Evolutionary conservation across 2,329 filamentous ascomycete genomes (phyloP).

Genomic region (Aspergillus pseudoterreus): DNA sequence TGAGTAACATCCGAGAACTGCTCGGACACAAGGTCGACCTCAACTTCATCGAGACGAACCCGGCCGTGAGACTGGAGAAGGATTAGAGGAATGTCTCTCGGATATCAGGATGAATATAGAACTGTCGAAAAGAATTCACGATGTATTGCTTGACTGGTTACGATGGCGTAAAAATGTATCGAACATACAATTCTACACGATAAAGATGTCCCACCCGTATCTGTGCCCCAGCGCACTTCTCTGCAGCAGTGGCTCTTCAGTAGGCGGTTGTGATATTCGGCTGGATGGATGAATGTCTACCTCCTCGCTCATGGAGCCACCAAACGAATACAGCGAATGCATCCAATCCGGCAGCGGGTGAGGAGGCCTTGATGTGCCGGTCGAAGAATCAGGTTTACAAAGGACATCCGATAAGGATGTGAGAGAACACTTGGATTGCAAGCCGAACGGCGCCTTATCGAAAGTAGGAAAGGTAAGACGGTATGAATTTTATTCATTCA

Average conservation of each 20-base stretch:
- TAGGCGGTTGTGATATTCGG: constrained; percentile 45
- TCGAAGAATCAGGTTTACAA: constrained; percentile 4
- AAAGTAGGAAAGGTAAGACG: neutral
- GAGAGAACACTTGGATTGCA: neutral
- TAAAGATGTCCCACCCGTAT: constrained; percentile 60
- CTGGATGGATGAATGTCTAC: constrained; percentile 30
- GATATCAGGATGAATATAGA: constrained; percentile 1
- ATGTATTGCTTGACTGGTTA: constrained; percentile 2
- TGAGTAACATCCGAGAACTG: constrained; percentile 86
- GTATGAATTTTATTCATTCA: neutral
- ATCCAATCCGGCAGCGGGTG: constrained; percentile 29
- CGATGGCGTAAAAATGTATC: neutral
- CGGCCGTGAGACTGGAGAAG: constrained; percentile 85
- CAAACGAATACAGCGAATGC: constrained; percentile 18
- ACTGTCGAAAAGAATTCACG: constrained; percentile 5
- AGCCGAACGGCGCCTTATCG: neutral
- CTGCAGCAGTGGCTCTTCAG: constrained; percentile 62
- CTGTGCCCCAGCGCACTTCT: constrained; percentile 62
- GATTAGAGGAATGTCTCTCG: constrained; percentile 49
- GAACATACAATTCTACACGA: neutral
- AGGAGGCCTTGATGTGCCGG: constrained; percentile 47
- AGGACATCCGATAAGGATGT: neutral
- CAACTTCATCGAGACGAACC: constrained; percentile 85
- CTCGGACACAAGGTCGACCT: constrained; percentile 94
- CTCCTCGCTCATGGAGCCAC: constrained; percentile 39